Base-by-base conservation (phyloP, 208 protist species). In the Trypanosoma scelopori region DNA sequence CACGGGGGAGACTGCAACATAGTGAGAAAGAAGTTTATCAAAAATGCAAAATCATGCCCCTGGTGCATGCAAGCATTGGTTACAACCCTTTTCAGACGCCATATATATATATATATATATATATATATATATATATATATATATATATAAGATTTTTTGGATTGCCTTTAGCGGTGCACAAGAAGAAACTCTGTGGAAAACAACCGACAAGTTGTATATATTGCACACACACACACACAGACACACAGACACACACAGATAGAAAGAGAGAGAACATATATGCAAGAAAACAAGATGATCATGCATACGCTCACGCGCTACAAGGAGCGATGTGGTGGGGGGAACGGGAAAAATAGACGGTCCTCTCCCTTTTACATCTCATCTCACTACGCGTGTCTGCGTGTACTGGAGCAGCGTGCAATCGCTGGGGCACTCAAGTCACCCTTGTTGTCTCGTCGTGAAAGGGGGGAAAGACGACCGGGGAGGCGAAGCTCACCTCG, bases 401-500 rank as follows among this genome's bases (percentile, higher is more conserved):
- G 15, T 39, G 18, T 32, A 39, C 27, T 27, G 23, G 7, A 20
- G 2, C 30, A 23, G 18, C 9, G 16, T 37, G 15, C 7, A 4
- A 30, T 55, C 27, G n/a, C 2, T 13, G 47, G 12, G 30, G 9
- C 5, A 18, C 28, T 3, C 7, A 46, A 9, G 42, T 25, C 6
- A 23, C 0, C 11, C 20, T n/a, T 42, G 49, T 30, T 30, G 25
- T 30, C 20, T 47, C 35, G 6, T 27, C 12, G 50, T 84, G 81
- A 27, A 95, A 71, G 4, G 77, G 83, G 5, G 89, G 89, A 45
- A 95, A 95, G 15, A 95, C 84, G 20, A 80, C 65, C 6, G 85
- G 82, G 4, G 89, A 80, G 42, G 72, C 59, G 61, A 92, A 95
- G 65, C 68, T 81, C 3, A 95, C 77, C 55, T 95, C 86, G 16